Base-by-base conservation (phyloP, 805 yeast genomes). In the Limtongia smithiae region DNA sequence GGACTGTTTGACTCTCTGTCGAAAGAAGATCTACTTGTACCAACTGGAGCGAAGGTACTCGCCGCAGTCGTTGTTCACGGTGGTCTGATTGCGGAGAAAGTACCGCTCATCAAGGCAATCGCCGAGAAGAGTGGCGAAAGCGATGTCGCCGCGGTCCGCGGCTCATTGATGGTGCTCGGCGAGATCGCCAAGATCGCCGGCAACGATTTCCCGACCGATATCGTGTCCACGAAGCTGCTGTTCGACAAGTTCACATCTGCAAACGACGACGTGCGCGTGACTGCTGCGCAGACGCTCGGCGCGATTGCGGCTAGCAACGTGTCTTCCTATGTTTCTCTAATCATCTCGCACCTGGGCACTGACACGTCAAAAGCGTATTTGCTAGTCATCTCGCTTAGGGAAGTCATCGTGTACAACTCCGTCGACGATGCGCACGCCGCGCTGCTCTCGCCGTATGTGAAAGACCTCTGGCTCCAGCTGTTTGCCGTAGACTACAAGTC, bases 281-380 rank as follows among this genome's bases (percentile, higher is more conserved):
- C 77, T 20, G 73, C 83, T 1, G 76, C 83, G 1, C 72, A 74
- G 41, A 71, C 82, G 0, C 61, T 80, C 25, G 83, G 85, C 1
- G 71, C 74, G 11, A 62, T 78, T 21, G 68, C 76, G 8, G 65
- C 74, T 2, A 65, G 66, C 32, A 68, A 77, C 51, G 59, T 72
- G 5, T 58, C 62, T 1, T 62, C 54, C 3, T 71, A 73, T 47
- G 59, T 78, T n/a, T 68, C 73, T 0, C 37, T 50, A 2, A 62
- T 80, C 41, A 56, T 80, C 31, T 39, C 54, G 0, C 58, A 61
- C 36, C 57, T 72, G 37, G 50, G 44, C 14, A 50, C 51, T 2
- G 60, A 55, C 31, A 54, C 64, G 14, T 59, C 18, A n/a, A 30
- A 61, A 9, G 46, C 48, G 35, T 56, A 57, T 41, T 54, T 65